Evolutionary conservation across 176 grass and related monocot species (phyloP), one percentile per base, ranked within the genome.

Genomic region (Phoenix dactylifera): DNA sequence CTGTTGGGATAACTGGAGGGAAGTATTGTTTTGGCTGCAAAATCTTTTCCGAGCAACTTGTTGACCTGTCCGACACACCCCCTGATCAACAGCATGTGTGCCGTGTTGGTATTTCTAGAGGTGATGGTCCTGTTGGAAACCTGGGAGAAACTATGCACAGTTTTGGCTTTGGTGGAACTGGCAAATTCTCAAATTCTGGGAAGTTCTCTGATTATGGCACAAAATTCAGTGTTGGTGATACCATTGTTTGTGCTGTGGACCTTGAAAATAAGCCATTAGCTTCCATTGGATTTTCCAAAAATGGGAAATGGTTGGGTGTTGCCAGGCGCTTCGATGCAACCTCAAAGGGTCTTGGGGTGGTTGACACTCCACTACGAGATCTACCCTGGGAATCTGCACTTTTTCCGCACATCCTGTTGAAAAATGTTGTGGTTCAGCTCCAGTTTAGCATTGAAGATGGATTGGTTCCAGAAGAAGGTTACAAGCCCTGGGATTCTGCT

Each of bases 21-120:
- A 61, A 52, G 61, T 84, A 89, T 63, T 84, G 86, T 61, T 89
- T 84, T 59, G 80, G 86, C 17, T 89, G 86, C 73, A 71, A 54
- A 32, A 60, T 89, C 6, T 60, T 81, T 55, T 72, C 77, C 18
- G 70, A 78, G 73, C 77, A 89, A 62, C 22, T 44, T 16, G 86
- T 84, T 67, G 81, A 78, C 65, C 77, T 84, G 86, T 70, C 76
- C 0, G 74, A 77, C 77, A 75, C 80, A 55, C 49, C 68, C 4
- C 16, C 70, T 26, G 77, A 25, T 30, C 66, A 78, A 66, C 70
- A 64, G 5, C 86, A 89, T 64, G 55, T 89, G 61, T 84, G 86
- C 70, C 86, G 77, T 67, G 44, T 89, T 16, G 81, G 86, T 28
- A 75, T 84, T 30, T 89, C 86, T 5, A 56, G 70, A 18, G 80